Base-by-base conservation (phyloP, 2,329 filamentous ascomycete species). In the Colletotrichum navitas region DNA sequence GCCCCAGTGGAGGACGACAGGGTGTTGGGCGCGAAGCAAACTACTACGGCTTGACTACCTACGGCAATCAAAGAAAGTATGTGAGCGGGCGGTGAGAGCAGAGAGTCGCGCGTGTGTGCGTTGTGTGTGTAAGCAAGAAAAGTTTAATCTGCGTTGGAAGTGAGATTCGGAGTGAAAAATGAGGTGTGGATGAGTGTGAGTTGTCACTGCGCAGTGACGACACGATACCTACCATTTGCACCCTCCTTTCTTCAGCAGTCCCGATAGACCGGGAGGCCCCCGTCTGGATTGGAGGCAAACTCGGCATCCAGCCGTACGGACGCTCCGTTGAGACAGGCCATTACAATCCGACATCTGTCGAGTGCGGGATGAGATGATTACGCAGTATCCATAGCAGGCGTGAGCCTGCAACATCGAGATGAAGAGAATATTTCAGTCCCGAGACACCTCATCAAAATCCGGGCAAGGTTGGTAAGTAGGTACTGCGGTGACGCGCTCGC, bases 191-290 rank as follows among this genome's bases (percentile, higher is more conserved):
- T 62, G 68, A 55, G 68, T 59, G 47, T 72, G 70, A 71, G 70
- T 62, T 72, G 70, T 72, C 70, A 72, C 66, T 72, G 70, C 66
- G 55, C 26, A 34, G 70, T 72, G 61, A 72, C 70, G 66, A 62
- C 70, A 70, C 47, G 18, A n/a, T n/a, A 45, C 6, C 1, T 1
- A 21, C 41, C 18, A 21, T 36, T 67, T 34, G 51, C 47, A 49
- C 51, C 59, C 55, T 39, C 21, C 54, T 66, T 61, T 71, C 66
- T 72, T 71, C 56, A 72, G 29, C 70, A 51, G 51, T 71, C 55
- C 66, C 61, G 49, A 71, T 58, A 59, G 66, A 26, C 34, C 39
- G 61, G 43, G 8, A 43, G 29, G 54, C 60, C 60, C 66, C 61
- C 52, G 45, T 55, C 59, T 52, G 26, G 52, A 60, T 49, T 18